phyloP scores from a whole-genome alignment of 129 eudicot genomes.

The Ambrosia artemisiifolia region DNA sequence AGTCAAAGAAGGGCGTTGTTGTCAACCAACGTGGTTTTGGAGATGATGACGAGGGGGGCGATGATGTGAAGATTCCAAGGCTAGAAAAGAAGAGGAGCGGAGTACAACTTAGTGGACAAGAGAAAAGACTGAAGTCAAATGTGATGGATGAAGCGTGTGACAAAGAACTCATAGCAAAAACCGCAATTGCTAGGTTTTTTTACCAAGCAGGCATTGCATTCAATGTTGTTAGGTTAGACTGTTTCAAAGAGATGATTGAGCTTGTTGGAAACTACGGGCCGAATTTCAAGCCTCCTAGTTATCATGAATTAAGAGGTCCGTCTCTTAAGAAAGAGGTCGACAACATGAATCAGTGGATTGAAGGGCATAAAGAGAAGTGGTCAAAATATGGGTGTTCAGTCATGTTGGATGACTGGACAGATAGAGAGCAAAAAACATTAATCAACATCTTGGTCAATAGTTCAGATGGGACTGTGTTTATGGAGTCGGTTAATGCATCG shows the following conservation, averaged over 20 bases:
- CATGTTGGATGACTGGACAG: background rate
- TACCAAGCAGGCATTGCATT: conserved; percentile 1
- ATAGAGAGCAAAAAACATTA: background rate
- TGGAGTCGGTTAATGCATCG: background rate
- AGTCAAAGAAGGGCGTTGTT: too few species aligned
- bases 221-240: background rate
- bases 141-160: background rate
- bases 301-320: background rate
- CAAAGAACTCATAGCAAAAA: background rate
- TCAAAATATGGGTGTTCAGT: conserved; percentile 9
- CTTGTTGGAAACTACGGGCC: background rate
- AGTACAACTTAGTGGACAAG: background rate
- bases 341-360: background rate
- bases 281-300: background rate
- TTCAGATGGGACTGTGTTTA: background rate
- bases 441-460: background rate
- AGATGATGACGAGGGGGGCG: too few species aligned
- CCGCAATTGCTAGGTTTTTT: background rate
- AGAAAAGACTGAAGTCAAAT: background rate
- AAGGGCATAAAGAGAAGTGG: background rate
- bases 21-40: too few species aligned
- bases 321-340: background rate
- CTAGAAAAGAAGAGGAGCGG: too few species aligned
- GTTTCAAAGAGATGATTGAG: background rate
- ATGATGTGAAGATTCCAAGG: too few species aligned